These are phyloP conservation scores for Saccharomycopsis babjevae DNA, from an alignment of 805 yeast species.

Conservation along the genomic window DNA sequence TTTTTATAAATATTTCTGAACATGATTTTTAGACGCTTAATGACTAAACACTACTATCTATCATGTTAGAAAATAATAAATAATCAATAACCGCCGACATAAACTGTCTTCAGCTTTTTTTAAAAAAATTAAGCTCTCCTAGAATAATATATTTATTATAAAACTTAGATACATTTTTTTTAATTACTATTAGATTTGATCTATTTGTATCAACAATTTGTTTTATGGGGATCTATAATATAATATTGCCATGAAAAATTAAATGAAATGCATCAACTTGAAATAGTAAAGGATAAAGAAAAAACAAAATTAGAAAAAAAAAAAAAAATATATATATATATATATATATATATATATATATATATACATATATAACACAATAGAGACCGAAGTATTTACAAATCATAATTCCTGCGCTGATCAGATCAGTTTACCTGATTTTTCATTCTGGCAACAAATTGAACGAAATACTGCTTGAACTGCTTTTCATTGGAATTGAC, in stretches of 20 bases:
- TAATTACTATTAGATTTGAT: not conserved
- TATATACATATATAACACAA: not conserved
- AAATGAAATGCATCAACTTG: not conserved
- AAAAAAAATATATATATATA: not conserved
- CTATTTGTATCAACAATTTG: not conserved
- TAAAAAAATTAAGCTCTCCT: not conserved
- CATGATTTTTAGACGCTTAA: not conserved
- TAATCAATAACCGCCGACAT: not conserved
- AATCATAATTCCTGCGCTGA: too few species aligned
- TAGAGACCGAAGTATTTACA: not conserved
- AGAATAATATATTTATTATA: not conserved
- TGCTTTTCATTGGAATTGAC: constrained; percentile 46
- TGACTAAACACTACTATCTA: not conserved
- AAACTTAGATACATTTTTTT: not conserved
- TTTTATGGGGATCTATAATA: constrained; percentile 1
- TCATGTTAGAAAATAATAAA: not conserved
- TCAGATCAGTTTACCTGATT: not conserved
- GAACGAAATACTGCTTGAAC: constrained; percentile 61
- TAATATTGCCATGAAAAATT: not conserved
- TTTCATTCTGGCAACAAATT: constrained; percentile 29
- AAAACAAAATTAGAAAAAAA: not conserved
- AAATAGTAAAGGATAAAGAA: not conserved
- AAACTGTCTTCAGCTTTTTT: not conserved
- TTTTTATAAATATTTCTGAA: not conserved
- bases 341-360: not conserved